phyloP scores from a whole-genome alignment of 2,329 filamentous ascomycete genomes.

The Camptophora hylomeconis region DNA sequence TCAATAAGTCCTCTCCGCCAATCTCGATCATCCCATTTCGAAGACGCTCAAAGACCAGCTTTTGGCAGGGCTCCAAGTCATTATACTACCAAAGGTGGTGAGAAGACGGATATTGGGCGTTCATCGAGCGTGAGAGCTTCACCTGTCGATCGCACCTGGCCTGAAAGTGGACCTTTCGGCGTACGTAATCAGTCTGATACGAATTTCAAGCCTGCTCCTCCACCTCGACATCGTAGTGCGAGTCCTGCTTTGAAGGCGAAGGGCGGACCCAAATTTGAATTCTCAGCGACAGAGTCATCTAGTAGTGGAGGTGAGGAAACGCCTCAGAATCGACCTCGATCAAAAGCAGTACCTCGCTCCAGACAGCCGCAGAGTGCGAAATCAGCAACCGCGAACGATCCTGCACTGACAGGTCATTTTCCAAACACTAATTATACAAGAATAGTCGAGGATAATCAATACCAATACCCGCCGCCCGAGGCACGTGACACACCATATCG shows the following conservation, averaged over 20 bases:
- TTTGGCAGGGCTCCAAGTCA: constrained; percentile 36
- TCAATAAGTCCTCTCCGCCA: constrained; percentile 26
- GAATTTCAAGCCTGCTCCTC: constrained; percentile 14
- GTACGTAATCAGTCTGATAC: constrained; percentile 25
- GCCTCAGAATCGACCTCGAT: constrained; percentile 19
- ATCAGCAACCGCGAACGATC: constrained; percentile 3
- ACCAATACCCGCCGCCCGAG: constrained; percentile 16
- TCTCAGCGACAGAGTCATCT: constrained; percentile 17
- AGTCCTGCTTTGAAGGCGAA: constrained; percentile 30
- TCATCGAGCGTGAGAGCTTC: constrained; percentile 42
- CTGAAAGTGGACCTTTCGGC: constrained; percentile 19
- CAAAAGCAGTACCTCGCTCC: constrained; percentile 22
- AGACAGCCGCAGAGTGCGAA: constrained; percentile 7
- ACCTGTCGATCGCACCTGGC: constrained; percentile 23
- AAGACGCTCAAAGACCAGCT: constrained; percentile 24
- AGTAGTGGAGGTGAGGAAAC: constrained; percentile 14
- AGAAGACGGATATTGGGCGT: constrained; percentile 41
- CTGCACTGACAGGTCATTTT: constrained; percentile 14
- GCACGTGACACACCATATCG: constrained; percentile 7
- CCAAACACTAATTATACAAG: constrained; percentile 16
- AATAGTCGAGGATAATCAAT: constrained; percentile 10
- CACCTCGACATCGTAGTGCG: constrained; percentile 28
- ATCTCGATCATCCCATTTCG: constrained; percentile 22
- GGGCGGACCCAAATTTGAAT: constrained; percentile 9
- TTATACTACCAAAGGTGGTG: constrained; percentile 42